Conservation (phyloP, 495 filamentous ascomycete species). For the Bacidia rubella region DNA sequence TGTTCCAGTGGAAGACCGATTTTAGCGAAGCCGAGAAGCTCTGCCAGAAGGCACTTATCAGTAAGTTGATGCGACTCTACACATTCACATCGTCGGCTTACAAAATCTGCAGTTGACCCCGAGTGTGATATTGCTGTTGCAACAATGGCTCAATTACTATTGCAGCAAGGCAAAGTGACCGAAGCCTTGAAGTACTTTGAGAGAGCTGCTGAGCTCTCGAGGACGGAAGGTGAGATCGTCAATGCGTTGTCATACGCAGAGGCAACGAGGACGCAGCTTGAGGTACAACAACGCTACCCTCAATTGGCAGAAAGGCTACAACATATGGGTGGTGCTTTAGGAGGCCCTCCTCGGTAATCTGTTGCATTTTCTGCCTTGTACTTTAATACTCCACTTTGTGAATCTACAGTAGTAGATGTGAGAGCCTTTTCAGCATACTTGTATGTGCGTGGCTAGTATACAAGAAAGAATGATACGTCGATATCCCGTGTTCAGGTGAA, state of each 20-base stretch:
- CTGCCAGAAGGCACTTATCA: slow-evolving; percentile 93
- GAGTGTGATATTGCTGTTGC: slow-evolving; percentile 98
- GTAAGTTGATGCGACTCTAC: slow-evolving; percentile 39
- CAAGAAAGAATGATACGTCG: too few relatives aligned
- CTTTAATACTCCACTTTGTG: background rate
- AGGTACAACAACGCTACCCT: slow-evolving; percentile 98
- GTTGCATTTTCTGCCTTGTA: background rate
- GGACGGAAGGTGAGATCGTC: slow-evolving; percentile 89
- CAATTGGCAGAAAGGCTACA: slow-evolving; percentile 73
- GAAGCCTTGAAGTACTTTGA: slow-evolving; percentile 96
- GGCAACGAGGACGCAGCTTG: slow-evolving; percentile 88
- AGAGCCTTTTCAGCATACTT: too few relatives aligned
- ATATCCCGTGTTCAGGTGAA: too few relatives aligned
- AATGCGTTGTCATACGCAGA: slow-evolving; percentile 97
- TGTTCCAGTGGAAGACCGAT: slow-evolving; percentile 98
- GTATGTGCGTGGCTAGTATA: too few relatives aligned
- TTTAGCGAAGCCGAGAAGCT: slow-evolving; percentile 89
- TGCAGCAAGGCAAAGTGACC: slow-evolving; percentile 94
- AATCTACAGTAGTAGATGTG: too few relatives aligned
- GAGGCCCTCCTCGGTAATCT: too few relatives aligned
- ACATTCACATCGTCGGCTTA: slow-evolving; percentile 1
- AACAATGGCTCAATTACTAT: slow-evolving; percentile 95
- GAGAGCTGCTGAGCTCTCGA: slow-evolving; percentile 84
- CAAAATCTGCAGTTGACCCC: slow-evolving; percentile 64
- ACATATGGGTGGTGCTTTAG: slow-evolving; percentile 46